Evolutionary conservation across 176 grass and related monocot genomes (phyloP).

Genomic region (Poa pratensis): DNA sequence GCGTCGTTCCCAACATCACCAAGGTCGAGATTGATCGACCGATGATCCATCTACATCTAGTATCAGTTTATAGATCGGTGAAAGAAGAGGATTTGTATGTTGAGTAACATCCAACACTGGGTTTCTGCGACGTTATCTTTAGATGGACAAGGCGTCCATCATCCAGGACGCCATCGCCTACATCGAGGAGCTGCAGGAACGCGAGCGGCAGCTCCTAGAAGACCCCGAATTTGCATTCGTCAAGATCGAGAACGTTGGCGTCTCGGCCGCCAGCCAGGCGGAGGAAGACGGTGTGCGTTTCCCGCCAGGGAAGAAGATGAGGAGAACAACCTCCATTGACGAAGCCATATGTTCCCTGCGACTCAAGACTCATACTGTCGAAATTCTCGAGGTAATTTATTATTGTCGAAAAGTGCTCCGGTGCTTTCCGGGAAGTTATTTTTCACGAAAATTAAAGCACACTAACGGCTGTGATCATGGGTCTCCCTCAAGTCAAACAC

Average conservation of each 20-base stretch:
- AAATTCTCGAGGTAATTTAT: constrained; percentile 54
- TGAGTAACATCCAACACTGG: too few relatives aligned
- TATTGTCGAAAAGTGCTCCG: too few relatives aligned
- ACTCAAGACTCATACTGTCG: not conserved
- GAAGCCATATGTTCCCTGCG: not conserved
- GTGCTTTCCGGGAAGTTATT: too few relatives aligned
- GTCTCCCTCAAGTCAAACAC: too few relatives aligned
- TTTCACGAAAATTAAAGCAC: too few relatives aligned
- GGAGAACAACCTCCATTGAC: not conserved
- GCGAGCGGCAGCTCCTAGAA: constrained; percentile 48
- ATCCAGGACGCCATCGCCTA: constrained; percentile 72
- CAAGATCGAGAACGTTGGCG: not conserved
- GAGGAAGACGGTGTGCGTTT: not conserved
- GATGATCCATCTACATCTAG: too few relatives aligned
- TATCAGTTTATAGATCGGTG: too few relatives aligned
- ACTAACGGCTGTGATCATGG: too few relatives aligned
- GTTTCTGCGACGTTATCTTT: too few relatives aligned
- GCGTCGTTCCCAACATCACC: constrained; percentile 65
- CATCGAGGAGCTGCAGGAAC: constrained; percentile 66
- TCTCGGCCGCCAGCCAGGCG: not conserved
- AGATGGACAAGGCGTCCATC: constrained; percentile 81
- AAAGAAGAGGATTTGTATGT: not conserved
- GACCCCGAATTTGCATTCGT: constrained; percentile 31
- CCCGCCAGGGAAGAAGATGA: constrained; percentile 10
- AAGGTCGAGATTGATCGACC: constrained; percentile 34